These are phyloP conservation scores for Nicotiana otophora DNA, from an alignment of 257 asterid species.

Conservation along the genomic window DNA sequence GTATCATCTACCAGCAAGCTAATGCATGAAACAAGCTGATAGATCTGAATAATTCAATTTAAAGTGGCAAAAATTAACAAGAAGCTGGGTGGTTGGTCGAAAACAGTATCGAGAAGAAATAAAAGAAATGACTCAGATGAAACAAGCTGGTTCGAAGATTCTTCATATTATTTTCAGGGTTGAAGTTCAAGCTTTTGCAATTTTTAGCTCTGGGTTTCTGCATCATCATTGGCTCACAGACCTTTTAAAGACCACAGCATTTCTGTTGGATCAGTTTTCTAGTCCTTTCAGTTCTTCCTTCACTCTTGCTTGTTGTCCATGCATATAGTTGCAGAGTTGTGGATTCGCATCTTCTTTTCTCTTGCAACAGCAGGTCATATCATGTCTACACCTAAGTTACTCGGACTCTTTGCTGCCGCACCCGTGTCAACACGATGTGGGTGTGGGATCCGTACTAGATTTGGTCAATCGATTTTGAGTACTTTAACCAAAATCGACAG, in stretches of 20 bases:
- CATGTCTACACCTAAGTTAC: not conserved
- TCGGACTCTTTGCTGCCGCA: too few species aligned
- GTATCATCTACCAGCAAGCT: not conserved
- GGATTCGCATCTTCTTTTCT: not conserved
- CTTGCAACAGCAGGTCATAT: not conserved
- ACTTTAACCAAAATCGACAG: too few species aligned
- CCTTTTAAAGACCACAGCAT: not conserved
- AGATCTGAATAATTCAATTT: too few species aligned
- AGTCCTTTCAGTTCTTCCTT: not conserved
- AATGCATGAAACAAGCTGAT: not conserved
- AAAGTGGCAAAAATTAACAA: not conserved
- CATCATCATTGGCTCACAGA: not conserved
- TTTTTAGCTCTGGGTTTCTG: not conserved
- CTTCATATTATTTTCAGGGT: not conserved
- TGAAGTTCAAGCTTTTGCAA: not conserved
- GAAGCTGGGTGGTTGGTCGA: not conserved
- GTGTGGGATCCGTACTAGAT: too few species aligned
- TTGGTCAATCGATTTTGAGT: too few species aligned
- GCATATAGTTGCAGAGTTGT: not conserved
- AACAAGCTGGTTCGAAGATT: not conserved
- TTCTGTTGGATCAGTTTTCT: not conserved
- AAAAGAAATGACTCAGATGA: not conserved
- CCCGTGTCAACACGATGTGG: too few species aligned
- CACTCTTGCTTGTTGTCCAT: not conserved
- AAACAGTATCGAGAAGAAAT: not conserved